A percentile compares a stretch with the other conserved stretches of the same genome.
Evolutionary conservation across 768 basidiomycete genomes (phyloP).

Genomic region (Suillus alpinus): DNA sequence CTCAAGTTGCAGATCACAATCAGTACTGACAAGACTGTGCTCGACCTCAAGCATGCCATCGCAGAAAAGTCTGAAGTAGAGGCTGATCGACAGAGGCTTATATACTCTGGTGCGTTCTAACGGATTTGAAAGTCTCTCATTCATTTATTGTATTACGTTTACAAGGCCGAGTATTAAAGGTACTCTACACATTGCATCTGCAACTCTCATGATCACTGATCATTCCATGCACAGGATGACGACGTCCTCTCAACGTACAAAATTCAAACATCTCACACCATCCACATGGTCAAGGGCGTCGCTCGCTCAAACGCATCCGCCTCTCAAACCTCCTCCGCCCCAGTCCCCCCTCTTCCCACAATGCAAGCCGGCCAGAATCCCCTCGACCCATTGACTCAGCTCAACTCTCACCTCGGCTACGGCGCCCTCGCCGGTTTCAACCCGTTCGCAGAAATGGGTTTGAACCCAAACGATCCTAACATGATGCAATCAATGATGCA

Average conservation of each 20-base stretch:
- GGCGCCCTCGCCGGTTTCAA: slow-evolving; percentile 85
- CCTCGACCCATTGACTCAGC: slow-evolving; percentile 79
- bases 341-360: slow-evolving; percentile 62
- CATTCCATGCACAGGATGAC: slow-evolving; percentile 58
- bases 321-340: slow-evolving; percentile 38
- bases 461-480: slow-evolving; percentile 92
- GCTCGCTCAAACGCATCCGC: slow-evolving; percentile 43
- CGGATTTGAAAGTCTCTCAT: background rate
- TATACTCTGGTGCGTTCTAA: slow-evolving; percentile 74
- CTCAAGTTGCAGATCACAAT: slow-evolving; percentile 90
- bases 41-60: slow-evolving; percentile 89
- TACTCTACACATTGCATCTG: slow-evolving; percentile 17
- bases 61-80: slow-evolving; percentile 82
- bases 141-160: background rate
- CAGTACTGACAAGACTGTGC: slow-evolving; percentile 76
- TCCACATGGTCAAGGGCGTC: slow-evolving; percentile 92
- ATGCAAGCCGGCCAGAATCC: slow-evolving; percentile 94
- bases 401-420: slow-evolving; percentile 76
- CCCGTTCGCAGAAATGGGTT: slow-evolving; percentile 87
- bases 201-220: slow-evolving; percentile 8
- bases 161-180: slow-evolving; percentile 73
- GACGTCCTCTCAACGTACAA: slow-evolving; percentile 83
- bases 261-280: slow-evolving; percentile 83
- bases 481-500: slow-evolving; percentile 88
- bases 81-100: slow-evolving; percentile 85